phyloP scores from a whole-genome alignment of 148 eudicot species.

The Tetragonia tetragonoides region DNA sequence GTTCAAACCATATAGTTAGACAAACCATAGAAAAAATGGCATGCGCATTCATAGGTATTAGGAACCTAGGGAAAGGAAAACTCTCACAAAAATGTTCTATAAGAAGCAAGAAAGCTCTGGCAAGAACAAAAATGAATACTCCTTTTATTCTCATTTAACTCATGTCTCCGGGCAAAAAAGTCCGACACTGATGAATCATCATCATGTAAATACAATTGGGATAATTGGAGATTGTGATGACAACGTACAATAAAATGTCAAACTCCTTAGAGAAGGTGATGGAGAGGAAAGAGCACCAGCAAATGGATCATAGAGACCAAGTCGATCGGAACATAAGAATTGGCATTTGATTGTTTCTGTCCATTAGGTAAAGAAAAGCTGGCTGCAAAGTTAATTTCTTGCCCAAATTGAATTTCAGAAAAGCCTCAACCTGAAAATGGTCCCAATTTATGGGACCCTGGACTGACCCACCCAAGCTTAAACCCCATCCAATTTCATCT shows the following conservation, averaged over 20 bases:
- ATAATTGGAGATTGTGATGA: background rate
- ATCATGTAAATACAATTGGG: too few species aligned
- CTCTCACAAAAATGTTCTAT: too few species aligned
- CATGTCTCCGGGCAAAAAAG: background rate
- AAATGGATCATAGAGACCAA: slow-evolving; percentile 53
- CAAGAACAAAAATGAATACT: too few species aligned
- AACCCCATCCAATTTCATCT: slow-evolving; percentile 91
- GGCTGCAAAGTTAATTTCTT: slow-evolving; percentile 62
- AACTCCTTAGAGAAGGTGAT: background rate
- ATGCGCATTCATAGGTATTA: too few species aligned
- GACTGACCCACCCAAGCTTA: slow-evolving; percentile 61
- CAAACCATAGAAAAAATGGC: too few species aligned
- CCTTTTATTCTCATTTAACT: background rate
- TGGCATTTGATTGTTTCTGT: slow-evolving; percentile 59
- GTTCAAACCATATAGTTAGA: too few species aligned
- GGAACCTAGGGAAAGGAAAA: too few species aligned
- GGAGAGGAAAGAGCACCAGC: too few species aligned
- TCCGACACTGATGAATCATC: background rate
- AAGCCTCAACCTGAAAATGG: slow-evolving; percentile 72
- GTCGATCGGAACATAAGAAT: slow-evolving; percentile 57
- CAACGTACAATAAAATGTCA: background rate
- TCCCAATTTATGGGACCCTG: slow-evolving; percentile 51
- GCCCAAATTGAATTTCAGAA: slow-evolving; percentile 61
- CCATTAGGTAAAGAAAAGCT: slow-evolving; percentile 55
- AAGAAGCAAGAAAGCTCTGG: too few species aligned